Evolutionary conservation across 495 filamentous ascomycete genomes (phyloP), one percentile per base, ranked within the genome.

Genomic region (Lasiosphaeriaceae sp.): DNA sequence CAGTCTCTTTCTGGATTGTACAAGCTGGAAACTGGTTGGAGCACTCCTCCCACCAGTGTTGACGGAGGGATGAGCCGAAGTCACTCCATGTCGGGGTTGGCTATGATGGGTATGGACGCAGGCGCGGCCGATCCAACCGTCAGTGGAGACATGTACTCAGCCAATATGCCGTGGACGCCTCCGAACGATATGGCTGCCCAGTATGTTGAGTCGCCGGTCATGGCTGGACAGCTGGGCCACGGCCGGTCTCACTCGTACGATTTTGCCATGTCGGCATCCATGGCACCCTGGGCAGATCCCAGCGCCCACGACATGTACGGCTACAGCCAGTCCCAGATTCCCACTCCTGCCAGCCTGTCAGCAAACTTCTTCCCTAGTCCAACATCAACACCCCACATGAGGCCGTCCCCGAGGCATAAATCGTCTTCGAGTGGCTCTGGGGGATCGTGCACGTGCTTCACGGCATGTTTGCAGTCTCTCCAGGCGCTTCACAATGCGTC

Each of bases 401-500:
- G 66, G 22, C 54, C 66, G 39, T 45, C 58, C 8, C 65, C 66
- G 20, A 65, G 69, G 19, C 65, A 73, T 0, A 69, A 72, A 47
- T 63, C 68, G 37, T 55, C 68, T 2, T 66, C 68, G 11, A 37
- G 23, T 56, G 60, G 60, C 22, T 54, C 58, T n/a, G 59, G 64
- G 22, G 61, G 65, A 16, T 64, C 62, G 1, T 81, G 78, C 54
- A 73, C 69, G 29, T 81, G 77, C 56, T 80, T 80, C 54, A 71
- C 69, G 9, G 68, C 65, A 11, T 79, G 75, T 46, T 64, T 81
- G 16, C 71, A 79, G 47, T 72, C 73, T 2, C 68, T 80, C 2
- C 71, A 75, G 57, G 67, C 71, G 20, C 65, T 80, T 21, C 75
- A 78, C 62, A 73, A 77, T 51, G 69, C 74, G 16, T 80, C 76